Conservation (phyloP, 805 yeast species). For the Tetrapisispora taiwanensis region DNA sequence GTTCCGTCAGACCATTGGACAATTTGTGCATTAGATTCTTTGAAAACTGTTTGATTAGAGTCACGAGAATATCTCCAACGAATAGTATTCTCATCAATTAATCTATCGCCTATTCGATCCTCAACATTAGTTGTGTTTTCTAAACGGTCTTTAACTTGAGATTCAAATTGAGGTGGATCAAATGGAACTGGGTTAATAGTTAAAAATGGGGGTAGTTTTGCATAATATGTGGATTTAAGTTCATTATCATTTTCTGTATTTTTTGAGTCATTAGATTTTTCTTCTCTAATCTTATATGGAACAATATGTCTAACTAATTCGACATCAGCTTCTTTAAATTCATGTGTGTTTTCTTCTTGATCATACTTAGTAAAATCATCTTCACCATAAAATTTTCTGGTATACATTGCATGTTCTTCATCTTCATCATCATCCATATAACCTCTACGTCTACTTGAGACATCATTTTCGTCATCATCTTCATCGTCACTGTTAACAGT, state of each 20-base stretch:
- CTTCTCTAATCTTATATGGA: slow-evolving; percentile 36
- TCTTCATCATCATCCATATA: slow-evolving; percentile 29
- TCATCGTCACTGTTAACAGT: slow-evolving; percentile 7
- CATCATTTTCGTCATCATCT: slow-evolving; percentile 22
- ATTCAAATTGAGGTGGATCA: slow-evolving; percentile 60
- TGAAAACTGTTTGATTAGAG: slow-evolving; percentile 57
- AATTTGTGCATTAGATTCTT: slow-evolving; percentile 82
- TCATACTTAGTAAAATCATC: slow-evolving; percentile 20
- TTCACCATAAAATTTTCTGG: slow-evolving; percentile 28
- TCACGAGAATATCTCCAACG: slow-evolving; percentile 89
- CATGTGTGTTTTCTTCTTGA: slow-evolving; percentile 28
- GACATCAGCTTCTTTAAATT: slow-evolving; percentile 28
- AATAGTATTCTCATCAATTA: slow-evolving; percentile 72
- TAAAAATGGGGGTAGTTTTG: slow-evolving; percentile 74
- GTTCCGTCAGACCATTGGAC: slow-evolving; percentile 94
- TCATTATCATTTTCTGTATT: slow-evolving; percentile 7
- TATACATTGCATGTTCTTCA: slow-evolving; percentile 28
- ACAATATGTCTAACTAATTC: slow-evolving; percentile 34
- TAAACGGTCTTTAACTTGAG: slow-evolving; percentile 34
- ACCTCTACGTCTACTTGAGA: slow-evolving; percentile 16
- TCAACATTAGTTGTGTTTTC: slow-evolving; percentile 29
- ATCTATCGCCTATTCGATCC: slow-evolving; percentile 49
- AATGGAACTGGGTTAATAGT: slow-evolving; percentile 80
- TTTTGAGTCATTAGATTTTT: slow-evolving; percentile 19
- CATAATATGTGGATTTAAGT: slow-evolving; percentile 33